Evolutionary conservation across 495 filamentous ascomycete genomes (phyloP), one percentile per base, ranked within the genome.

Genomic region (Extremus antarcticus): DNA sequence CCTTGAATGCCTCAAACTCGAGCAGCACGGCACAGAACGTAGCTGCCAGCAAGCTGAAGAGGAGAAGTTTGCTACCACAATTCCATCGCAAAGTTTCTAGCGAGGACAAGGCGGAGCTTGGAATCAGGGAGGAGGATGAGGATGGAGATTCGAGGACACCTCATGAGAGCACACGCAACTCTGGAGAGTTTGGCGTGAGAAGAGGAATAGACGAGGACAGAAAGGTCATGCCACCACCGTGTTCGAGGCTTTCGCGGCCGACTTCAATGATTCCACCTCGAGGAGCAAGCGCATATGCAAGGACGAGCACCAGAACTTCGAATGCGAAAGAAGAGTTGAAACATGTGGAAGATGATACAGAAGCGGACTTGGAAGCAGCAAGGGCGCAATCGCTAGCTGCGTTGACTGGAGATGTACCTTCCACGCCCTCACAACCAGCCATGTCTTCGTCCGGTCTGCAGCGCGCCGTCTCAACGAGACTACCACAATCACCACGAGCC

Each of bases 51-150:
- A 47, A 49, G 43, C 8, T 47, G 47, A 58, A 62, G 41, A 50
- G 59, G 45, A 19, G 59, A 25, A 62, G 59, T 39, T 38, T 62
- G 47, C 59, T 62, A 1, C 59, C 59, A 25, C 45, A 51, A 43
- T 62, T 58, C 48, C 7, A 43, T 25, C 55, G 59, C 22, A 53
- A 51, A 20, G 13, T 23, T 15, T 58, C 52, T 13, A 35, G 43
- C 9, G 55, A 58, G 1, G 23, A 16, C 10, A 47, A 25, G 19
- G 51, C 38, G 25, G 25, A 52, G 13, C 38, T 19, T 16, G 51
- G 41, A 11, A 54, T 22, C 19, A 43, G 24, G 13, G 43, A 47
- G 47, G 55, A 55, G 16, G 56, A 57, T 23, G 49, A 53, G 15
- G 51, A 54, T 9, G 45, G 48, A 1, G 35, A 8, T 2, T 9